These are phyloP conservation scores for Ophiostoma pallidulum DNA, from an alignment of 2,329 filamentous ascomycete species.

Conservation along the genomic window DNA sequence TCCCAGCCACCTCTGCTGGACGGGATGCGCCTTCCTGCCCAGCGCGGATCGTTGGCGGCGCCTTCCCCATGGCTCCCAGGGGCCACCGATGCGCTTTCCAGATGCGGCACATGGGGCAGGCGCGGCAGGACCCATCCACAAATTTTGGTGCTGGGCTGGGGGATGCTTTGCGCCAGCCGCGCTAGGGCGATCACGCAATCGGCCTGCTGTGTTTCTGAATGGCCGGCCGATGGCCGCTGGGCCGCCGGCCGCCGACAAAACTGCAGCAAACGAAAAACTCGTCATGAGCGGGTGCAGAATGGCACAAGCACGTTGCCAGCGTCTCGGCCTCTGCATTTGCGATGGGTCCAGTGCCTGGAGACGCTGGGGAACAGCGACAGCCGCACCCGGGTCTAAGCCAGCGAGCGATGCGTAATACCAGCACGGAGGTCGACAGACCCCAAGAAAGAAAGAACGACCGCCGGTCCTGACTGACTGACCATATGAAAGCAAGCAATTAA, in stretches of 20 bases:
- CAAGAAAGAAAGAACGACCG: constrained; percentile 6
- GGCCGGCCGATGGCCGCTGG: constrained; percentile 13
- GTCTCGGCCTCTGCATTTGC: neutral
- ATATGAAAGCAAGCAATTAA: constrained; percentile 11
- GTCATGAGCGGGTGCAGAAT: constrained; percentile 1
- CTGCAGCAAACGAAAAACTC: constrained; percentile 5
- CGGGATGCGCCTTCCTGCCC: no score
- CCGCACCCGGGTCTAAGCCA: constrained; percentile 10
- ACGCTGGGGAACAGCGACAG: constrained; percentile 10
- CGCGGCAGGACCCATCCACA: neutral
- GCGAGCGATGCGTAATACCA: no score
- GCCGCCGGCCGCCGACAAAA: constrained; percentile 2
- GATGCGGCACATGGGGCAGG: neutral
- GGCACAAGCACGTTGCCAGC: constrained; percentile 2
- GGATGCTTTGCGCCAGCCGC: constrained; percentile 11
- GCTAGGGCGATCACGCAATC: constrained; percentile 28
- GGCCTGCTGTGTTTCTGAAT: constrained; percentile 11
- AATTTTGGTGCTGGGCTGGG: neutral
- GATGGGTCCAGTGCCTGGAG: neutral
- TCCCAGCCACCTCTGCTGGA: no score
- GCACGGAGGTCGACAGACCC: no score
- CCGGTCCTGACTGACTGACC: constrained; percentile 2
- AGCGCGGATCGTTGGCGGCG: no score
- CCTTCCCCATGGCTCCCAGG: no score
- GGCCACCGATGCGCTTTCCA: neutral